Conservation (phyloP, 148 eudicot species). For the Agrostemma githago region DNA sequence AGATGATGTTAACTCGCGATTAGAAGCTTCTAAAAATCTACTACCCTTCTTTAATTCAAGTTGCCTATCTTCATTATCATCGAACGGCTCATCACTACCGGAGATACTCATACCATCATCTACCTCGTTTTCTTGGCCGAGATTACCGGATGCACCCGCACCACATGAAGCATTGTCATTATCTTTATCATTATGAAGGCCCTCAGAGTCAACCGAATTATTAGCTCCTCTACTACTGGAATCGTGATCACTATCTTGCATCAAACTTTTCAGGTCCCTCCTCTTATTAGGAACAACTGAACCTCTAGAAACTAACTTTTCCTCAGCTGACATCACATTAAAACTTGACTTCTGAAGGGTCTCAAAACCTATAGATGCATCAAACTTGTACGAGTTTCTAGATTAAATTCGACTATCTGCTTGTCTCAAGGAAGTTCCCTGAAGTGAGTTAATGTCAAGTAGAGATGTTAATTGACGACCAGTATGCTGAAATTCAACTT, state of each 20-base stretch:
- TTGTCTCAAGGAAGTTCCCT: conserved; percentile 29
- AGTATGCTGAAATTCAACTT: neutral
- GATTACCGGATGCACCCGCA: conserved; percentile 7
- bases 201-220: conserved; percentile 19
- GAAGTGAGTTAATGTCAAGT: neutral
- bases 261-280: conserved; percentile 19
- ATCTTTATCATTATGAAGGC: conserved; percentile 11
- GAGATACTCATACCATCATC: conserved; percentile 17
- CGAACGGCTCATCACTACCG: conserved; percentile 10
- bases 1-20: conserved; percentile 10
- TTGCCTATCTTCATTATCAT: conserved; percentile 9
- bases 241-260: conserved; percentile 30
- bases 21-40: conserved; percentile 5
- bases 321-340: conserved; percentile 17
- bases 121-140: conserved; percentile 21
- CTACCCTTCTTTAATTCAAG: conserved; percentile 17
- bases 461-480: neutral
- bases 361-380: conserved; percentile 3
- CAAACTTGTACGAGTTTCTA: neutral
- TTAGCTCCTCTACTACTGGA: conserved; percentile 33
- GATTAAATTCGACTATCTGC: conserved; percentile 11
- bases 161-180: conserved; percentile 19
- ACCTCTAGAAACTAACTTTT: conserved; percentile 9
- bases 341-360: conserved; percentile 2
- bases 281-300: conserved; percentile 15